Evolutionary conservation across 768 basidiomycete genomes (phyloP), one percentile per base, ranked within the genome.

Genomic region (Lactifluus hygrophoroides): DNA sequence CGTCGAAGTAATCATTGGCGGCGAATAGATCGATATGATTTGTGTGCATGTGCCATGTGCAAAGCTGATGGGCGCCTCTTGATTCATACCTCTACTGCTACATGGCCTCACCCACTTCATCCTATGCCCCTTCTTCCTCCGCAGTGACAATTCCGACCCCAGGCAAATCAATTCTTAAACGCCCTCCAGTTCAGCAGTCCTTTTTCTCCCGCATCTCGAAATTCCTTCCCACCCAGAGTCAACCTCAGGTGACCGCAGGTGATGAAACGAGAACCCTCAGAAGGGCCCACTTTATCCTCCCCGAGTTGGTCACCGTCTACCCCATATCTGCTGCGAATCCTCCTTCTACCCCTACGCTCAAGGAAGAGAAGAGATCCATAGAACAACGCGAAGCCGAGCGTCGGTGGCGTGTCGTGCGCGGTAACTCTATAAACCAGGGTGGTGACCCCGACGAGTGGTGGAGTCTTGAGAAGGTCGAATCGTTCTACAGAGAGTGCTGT

Each of bases 251-350:
- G n/a, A 57, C 63, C 25, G 57, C 59, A 14, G 65, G 71, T 50
- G 81, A 81, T 66, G 75, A 81, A 46, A 70, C 72, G 35, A 81
- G 78, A 66, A 82, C 89, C 11, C 77, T 95, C 62, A 92, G 90
- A 67, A 75, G 90, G 50, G 96, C 94, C 0, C 90, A 95, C 66
- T 97, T 97, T 69, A 89, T 95, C 63, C 75, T 96, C 13, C 90
- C 90, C 0, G 80, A 88, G 64, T 80, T 96, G 65, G 84, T 83
- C 32, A 89, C 88, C 23, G 83, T 94, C 32, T 97, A 98, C 70
- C 93, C 94, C 0, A 94, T 97, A 69, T 88, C 87, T 27, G 83
- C 86, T 1, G 65, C 84, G 16, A 88, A 88, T 51, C 90, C 95
- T 7, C 94, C 94, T 1, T 88, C 83, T 48, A 89, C 84, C 3